Conservation (phyloP, 305 asterid species). For the Lippia alba region DNA sequence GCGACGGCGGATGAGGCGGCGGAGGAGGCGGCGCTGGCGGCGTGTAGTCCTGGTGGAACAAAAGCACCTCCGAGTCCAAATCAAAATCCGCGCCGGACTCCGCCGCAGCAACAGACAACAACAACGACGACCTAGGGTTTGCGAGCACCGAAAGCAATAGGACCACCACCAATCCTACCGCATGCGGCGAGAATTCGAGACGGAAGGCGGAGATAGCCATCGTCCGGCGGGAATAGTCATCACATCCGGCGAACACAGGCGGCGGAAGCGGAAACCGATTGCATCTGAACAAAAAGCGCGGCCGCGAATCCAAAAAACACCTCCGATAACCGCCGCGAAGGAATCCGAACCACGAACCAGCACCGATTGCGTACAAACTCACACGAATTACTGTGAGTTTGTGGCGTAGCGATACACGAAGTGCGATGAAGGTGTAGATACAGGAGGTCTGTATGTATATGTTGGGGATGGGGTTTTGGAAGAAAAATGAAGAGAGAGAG, state of each 20-base stretch:
- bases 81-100: constrained; percentile 46
- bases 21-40: constrained; percentile 99
- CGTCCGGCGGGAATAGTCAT: constrained; percentile 51
- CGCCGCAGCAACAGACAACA: constrained; percentile 29
- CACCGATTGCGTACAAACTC: constrained; percentile 29
- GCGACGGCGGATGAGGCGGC: constrained; percentile 97
- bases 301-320: constrained; percentile 32
- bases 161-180: constrained; percentile 40
- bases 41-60: constrained; percentile 91
- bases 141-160: constrained; percentile 35
- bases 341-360: constrained; percentile 16
- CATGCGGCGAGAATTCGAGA: constrained; percentile 29
- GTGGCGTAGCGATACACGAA: constrained; percentile 27
- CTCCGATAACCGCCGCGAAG: constrained; percentile 37
- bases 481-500: constrained; percentile 31
- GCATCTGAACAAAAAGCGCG: constrained; percentile 42
- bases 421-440: constrained; percentile 34
- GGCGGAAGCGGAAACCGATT: constrained; percentile 42
- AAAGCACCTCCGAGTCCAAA: constrained; percentile 55
- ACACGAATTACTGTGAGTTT: constrained; percentile 16
- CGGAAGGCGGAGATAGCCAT: constrained; percentile 44
- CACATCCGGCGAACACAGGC: constrained; percentile 41
- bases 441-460: constrained; percentile 40
- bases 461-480: constrained; percentile 39
- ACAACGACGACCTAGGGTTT: constrained; percentile 47